phyloP scores from a whole-genome alignment of 345 rosid genomes.

The Jatropha curcas region DNA sequence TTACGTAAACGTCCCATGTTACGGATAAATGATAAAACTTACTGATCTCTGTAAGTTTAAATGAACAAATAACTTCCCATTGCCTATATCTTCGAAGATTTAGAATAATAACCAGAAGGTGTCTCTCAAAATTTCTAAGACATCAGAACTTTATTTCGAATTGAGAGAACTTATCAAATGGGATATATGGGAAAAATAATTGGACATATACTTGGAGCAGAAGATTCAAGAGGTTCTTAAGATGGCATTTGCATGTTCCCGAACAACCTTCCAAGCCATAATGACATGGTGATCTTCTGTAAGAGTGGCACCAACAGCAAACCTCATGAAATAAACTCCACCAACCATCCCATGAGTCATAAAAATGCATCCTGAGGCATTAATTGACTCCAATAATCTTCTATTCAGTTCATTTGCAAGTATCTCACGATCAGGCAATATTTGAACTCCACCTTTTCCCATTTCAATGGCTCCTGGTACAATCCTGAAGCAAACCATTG shows the following conservation, averaged over 20 bases:
- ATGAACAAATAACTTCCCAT: no score
- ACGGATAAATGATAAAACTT: no score
- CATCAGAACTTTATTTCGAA: no score
- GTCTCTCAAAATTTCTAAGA: no score
- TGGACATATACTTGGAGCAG: no score
- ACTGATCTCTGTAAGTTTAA: no score
- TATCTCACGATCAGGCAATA: neutral
- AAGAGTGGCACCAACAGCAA: slow-evolving; percentile 29
- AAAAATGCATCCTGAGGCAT: slow-evolving; percentile 39
- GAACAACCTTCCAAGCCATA: slow-evolving; percentile 39
- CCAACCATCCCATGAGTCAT: slow-evolving; percentile 38
- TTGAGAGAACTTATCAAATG: no score
- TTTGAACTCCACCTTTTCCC: neutral
- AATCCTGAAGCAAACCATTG: slow-evolving; percentile 54
- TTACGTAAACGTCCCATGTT: no score
- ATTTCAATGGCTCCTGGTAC: slow-evolving; percentile 3
- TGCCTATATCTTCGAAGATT: no score
- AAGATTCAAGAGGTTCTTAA: no score
- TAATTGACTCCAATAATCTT: slow-evolving; percentile 33
- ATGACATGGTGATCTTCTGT: slow-evolving; percentile 35
- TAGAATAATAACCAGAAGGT: no score
- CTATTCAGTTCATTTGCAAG: slow-evolving; percentile 31
- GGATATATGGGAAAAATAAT: no score
- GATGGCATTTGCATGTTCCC: slow-evolving; percentile 23
- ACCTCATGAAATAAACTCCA: slow-evolving; percentile 32